phyloP scores from a whole-genome alignment of 345 rosid genomes.

The Heritiera littoralis region DNA sequence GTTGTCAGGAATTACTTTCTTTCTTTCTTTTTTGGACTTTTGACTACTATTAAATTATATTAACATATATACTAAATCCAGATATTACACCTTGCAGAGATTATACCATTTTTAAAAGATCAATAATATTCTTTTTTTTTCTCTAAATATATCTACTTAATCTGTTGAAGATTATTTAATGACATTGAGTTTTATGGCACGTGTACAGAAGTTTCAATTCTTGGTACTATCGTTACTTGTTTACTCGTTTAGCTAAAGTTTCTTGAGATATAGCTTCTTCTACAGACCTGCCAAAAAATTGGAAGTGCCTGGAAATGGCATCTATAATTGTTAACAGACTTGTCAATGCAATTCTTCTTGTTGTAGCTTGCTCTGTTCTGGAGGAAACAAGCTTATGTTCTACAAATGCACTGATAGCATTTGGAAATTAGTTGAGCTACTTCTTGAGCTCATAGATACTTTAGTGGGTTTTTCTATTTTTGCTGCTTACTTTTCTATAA shows the following conservation, averaged over 20 bases:
- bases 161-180: background rate
- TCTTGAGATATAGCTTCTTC: background rate
- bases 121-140: background rate
- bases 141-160: background rate
- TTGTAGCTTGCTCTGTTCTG: constrained; percentile 10
- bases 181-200: background rate
- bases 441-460: background rate
- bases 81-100: background rate
- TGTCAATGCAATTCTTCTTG: background rate
- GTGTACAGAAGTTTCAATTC: background rate
- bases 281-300: background rate
- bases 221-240: background rate
- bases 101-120: background rate
- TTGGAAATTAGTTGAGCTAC: background rate
- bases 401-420: background rate
- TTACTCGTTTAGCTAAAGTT: background rate
- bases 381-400: background rate
- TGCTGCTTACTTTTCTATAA: background rate
- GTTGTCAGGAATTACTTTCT: too few relatives aligned
- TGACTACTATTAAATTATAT: background rate
- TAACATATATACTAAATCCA: background rate
- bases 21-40: background rate
- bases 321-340: constrained; percentile 19
- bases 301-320: constrained; percentile 4
- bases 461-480: background rate